phyloP scores from a whole-genome alignment of 257 asterid species.

The Petunia axillaris region DNA sequence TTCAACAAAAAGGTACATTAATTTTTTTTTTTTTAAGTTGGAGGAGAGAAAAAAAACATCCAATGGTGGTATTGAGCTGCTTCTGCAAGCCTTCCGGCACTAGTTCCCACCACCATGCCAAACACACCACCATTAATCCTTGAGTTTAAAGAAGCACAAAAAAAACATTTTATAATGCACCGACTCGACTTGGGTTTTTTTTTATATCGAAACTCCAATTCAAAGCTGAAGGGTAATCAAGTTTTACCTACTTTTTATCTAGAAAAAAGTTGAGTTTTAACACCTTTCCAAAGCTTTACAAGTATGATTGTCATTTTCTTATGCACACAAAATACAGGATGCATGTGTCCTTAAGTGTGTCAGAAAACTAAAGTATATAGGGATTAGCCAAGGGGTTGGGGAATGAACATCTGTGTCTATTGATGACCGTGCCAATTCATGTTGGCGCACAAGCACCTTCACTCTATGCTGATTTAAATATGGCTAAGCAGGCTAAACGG shows the following conservation, averaged over 20 bases:
- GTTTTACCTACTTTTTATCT: not conserved
- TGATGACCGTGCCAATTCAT: not conserved
- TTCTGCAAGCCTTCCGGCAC: not conserved
- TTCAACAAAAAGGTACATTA: too few relatives aligned
- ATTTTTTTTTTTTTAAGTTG: too few relatives aligned
- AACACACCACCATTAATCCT: not conserved
- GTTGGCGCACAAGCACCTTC: not conserved
- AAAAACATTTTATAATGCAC: not conserved
- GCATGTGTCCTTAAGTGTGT: not conserved
- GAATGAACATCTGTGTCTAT: not conserved
- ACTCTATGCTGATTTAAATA: constrained; percentile 11
- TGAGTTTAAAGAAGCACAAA: not conserved
- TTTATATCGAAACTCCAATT: not conserved
- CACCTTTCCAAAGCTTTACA: not conserved
- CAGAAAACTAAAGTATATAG: not conserved
- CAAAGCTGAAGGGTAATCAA: not conserved
- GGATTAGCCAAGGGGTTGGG: not conserved
- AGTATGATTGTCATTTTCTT: constrained; percentile 2
- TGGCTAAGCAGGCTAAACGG: not conserved
- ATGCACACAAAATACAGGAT: not conserved
- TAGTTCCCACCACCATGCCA: not conserved
- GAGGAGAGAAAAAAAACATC: not conserved
- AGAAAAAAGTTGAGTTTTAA: not conserved
- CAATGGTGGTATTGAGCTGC: not conserved
- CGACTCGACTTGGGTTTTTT: not conserved